These are phyloP conservation scores for Paratrimastix pyriformis DNA, from an alignment of 78 protist species.

Conservation along the genomic window DNA sequence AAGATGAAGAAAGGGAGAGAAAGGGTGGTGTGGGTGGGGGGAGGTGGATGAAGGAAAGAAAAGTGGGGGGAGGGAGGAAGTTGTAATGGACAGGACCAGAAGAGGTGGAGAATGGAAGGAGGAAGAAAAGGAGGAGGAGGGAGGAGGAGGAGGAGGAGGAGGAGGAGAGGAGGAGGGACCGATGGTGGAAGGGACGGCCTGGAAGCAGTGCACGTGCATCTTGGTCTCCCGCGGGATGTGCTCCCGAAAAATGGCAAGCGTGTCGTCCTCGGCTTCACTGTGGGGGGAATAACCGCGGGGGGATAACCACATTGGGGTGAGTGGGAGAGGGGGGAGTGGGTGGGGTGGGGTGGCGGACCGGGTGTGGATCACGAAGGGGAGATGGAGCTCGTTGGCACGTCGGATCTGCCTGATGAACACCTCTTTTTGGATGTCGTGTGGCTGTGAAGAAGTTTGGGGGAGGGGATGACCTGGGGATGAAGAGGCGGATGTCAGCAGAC, in stretches of 20 bases:
- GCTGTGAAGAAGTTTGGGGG: neutral
- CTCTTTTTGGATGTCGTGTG: constrained; percentile 4
- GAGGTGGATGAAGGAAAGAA: neutral
- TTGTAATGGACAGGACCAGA: neutral
- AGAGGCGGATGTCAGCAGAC: neutral
- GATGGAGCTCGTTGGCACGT: neutral
- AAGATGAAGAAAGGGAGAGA: no score
- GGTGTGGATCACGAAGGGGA: constrained; percentile 15
- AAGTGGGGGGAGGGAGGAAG: neutral
- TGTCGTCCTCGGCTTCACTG: constrained; percentile 32
- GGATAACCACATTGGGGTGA: no score
- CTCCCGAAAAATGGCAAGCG: constrained; percentile 13
- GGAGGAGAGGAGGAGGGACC: no score
- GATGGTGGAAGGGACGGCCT: neutral
- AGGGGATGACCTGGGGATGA: neutral
- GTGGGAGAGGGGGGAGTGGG: no score
- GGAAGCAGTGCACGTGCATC: constrained; percentile 23
- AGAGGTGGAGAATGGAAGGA: neutral
- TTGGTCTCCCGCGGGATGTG: neutral
- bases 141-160: neutral
- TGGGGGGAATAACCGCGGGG: no score
- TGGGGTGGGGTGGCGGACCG: no score
- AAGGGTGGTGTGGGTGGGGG: no score
- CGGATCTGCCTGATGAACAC: constrained; percentile 19
- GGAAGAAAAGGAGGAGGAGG: neutral